Percentiles rank a stretch among this genome's conserved stretches.
Conservation (phyloP, 176 grass and related monocot genomes). For the Bothriochloa decipiens region DNA sequence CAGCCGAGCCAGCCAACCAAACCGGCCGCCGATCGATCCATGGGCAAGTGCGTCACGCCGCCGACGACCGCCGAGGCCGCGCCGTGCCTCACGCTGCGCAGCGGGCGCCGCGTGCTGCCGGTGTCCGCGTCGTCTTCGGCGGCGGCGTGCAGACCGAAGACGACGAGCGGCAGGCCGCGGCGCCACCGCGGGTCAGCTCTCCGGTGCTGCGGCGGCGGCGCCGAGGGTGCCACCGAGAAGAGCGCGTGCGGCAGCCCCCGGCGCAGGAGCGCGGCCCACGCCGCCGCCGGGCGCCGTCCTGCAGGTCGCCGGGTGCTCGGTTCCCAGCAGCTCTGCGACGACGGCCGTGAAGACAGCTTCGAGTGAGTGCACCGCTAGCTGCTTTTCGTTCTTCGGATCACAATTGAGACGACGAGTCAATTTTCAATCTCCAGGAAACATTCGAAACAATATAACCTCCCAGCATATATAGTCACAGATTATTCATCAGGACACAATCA, state of each 20-base stretch:
- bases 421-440: not conserved
- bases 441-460: not conserved
- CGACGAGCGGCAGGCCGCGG: not conserved
- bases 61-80: not conserved
- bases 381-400: not conserved
- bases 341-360: not conserved
- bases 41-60: slow-evolving; percentile 41
- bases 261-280: not conserved
- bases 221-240: too few species aligned
- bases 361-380: not conserved
- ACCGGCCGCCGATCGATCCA: not conserved
- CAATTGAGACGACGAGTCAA: not conserved
- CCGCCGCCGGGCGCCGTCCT: too few species aligned
- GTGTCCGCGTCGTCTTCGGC: not conserved
- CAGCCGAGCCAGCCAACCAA: not conserved
- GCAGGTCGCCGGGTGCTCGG: too few species aligned
- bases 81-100: slow-evolving; percentile 46
- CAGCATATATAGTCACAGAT: not conserved
- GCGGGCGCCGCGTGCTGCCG: slow-evolving; percentile 41
- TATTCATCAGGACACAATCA: not conserved
- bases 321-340: not conserved
- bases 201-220: not conserved
- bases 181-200: not conserved
- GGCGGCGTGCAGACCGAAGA: not conserved
- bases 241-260: not conserved